Evolutionary conservation across 2,329 filamentous ascomycete genomes (phyloP).

Genomic region (Botrytis aclada): DNA sequence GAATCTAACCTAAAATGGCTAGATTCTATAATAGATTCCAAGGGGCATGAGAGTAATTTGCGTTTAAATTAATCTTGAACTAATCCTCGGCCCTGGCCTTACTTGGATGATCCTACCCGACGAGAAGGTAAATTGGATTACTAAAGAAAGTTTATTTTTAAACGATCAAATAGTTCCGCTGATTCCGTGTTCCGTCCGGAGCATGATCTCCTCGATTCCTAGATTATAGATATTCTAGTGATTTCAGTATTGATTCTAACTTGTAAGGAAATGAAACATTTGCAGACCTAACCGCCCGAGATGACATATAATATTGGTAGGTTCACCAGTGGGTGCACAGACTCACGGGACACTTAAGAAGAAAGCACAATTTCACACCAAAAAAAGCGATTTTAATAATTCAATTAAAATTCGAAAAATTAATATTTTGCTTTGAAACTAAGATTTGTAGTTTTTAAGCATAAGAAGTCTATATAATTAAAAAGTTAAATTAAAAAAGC

Average conservation of each 20-base stretch:
- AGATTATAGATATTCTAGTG: background rate
- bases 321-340: no score
- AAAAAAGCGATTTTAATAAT: no score
- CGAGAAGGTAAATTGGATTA: constrained; percentile 3
- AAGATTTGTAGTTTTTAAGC: no score
- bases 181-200: background rate
- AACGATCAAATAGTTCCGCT: background rate
- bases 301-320: background rate
- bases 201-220: background rate
- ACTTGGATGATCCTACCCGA: constrained; percentile 2
- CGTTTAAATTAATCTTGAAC: background rate
- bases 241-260: background rate
- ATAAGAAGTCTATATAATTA: no score
- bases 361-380: no score
- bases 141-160: background rate
- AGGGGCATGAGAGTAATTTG: no score
- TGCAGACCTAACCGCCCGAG: background rate
- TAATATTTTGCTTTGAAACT: no score
- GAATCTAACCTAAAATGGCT: no score
- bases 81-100: background rate
- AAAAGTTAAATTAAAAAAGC: no score
- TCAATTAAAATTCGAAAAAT: no score
- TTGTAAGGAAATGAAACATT: background rate
- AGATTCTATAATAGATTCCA: no score
- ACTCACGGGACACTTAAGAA: no score